phyloP scores from a whole-genome alignment of 768 basidiomycete species.

The Dacryopinax primogenitus region DNA sequence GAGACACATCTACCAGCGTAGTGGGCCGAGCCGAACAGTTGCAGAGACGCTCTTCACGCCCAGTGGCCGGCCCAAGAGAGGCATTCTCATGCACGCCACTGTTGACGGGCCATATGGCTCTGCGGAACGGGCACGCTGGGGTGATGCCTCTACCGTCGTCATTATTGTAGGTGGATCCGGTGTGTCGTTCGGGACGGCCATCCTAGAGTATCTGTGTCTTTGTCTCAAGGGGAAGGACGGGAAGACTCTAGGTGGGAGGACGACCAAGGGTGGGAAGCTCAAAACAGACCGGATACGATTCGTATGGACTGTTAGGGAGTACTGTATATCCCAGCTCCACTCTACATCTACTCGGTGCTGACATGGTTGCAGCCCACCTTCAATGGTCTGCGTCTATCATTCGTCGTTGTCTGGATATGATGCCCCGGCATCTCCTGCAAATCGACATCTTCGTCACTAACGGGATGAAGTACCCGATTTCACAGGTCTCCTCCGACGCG shows the following conservation, averaged over 20 bases:
- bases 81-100: constrained; percentile 43
- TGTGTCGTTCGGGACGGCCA: constrained; percentile 54
- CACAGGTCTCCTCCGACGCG: constrained; percentile 21
- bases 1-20: constrained; percentile 36
- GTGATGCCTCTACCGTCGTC: constrained; percentile 42
- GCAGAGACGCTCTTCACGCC: constrained; percentile 7
- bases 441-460: constrained; percentile 65
- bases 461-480: constrained; percentile 23
- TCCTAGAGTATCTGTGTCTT: constrained; percentile 51
- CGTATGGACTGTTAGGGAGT: constrained; percentile 66
- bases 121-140: constrained; percentile 46
- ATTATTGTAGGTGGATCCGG: constrained; percentile 64
- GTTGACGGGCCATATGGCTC: constrained; percentile 64
- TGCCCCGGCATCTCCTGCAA: constrained; percentile 39
- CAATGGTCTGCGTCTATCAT: constrained; percentile 62
- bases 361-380: constrained; percentile 42
- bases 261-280: constrained; percentile 20
- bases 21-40: neutral
- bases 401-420: constrained; percentile 46
- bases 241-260: constrained; percentile 33
- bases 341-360: neutral
- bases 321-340: constrained; percentile 36
- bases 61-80: constrained; percentile 28
- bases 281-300: constrained; percentile 49
- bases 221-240: constrained; percentile 47